phyloP scores from a whole-genome alignment of 2,329 filamentous ascomycete species.

The Xylaria sp. region DNA sequence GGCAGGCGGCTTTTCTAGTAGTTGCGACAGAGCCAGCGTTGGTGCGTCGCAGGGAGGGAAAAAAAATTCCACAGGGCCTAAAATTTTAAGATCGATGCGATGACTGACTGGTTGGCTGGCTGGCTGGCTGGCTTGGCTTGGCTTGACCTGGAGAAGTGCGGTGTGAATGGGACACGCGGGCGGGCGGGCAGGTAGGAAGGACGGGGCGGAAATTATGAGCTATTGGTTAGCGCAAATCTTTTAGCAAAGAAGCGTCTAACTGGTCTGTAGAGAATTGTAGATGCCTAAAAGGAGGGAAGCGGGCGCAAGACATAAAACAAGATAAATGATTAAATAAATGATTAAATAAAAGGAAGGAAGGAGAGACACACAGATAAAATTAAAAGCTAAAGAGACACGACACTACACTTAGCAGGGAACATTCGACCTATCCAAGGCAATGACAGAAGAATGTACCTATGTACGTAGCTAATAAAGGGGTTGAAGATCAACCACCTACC shows the following conservation, averaged over 20 bases:
- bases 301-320: neutral
- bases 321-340: neutral
- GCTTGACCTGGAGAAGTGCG: slow-evolving; percentile 36
- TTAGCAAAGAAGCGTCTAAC: slow-evolving; percentile 22
- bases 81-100: slow-evolving; percentile 27
- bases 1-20: slow-evolving; percentile 38
- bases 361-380: neutral
- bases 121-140: slow-evolving; percentile 19
- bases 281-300: slow-evolving; percentile 28
- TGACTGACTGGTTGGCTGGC: slow-evolving; percentile 33
- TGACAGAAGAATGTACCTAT: neutral
- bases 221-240: slow-evolving; percentile 32
- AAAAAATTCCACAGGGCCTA: slow-evolving; percentile 25
- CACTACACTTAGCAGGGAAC: neutral
- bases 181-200: slow-evolving; percentile 17
- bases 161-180: slow-evolving; percentile 31
- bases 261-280: slow-evolving; percentile 15
- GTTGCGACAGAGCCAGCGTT: slow-evolving; percentile 26
- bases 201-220: slow-evolving; percentile 31
- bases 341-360: neutral
- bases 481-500: neutral
- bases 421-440: neutral
- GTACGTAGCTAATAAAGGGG: neutral
- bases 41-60: slow-evolving; percentile 32
- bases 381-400: neutral